phyloP scores from a whole-genome alignment of 768 basidiomycete species.

The Amanita pseudoporphyria region DNA sequence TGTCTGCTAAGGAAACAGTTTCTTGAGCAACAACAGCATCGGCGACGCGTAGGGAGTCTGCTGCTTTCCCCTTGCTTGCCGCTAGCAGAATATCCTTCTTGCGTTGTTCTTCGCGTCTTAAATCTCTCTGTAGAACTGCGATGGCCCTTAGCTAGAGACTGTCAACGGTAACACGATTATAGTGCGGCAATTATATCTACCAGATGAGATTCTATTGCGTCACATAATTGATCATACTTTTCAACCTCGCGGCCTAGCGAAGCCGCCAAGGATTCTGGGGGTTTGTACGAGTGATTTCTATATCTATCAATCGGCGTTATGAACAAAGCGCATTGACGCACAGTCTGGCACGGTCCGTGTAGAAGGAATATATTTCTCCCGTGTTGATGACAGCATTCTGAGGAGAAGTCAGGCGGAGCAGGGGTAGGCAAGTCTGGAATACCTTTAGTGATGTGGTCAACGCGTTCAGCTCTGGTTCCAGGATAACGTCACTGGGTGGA shows the following conservation, averaged over 20 bases:
- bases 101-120: conserved; percentile 51
- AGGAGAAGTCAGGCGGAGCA: conserved; percentile 9
- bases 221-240: conserved; percentile 73
- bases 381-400: conserved; percentile 63
- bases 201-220: conserved; percentile 64
- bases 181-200: conserved; percentile 27
- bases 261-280: conserved; percentile 55
- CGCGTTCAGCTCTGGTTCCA: conserved; percentile 60
- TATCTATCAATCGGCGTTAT: not conserved
- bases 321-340: conserved; percentile 22
- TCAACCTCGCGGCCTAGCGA: conserved; percentile 68
- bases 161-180: not conserved
- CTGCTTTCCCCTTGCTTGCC: conserved; percentile 16
- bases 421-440: conserved; percentile 8
- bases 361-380: conserved; percentile 62
- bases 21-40: not conserved
- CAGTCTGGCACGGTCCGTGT: conserved; percentile 57
- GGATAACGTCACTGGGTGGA: conserved; percentile 20
- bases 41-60: not conserved
- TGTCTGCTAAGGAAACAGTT: conserved; percentile 1
- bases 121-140: conserved; percentile 60
- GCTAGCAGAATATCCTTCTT: conserved; percentile 19
- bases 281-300: conserved; percentile 40
- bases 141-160: conserved; percentile 59
- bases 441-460: conserved; percentile 52